Base-by-base conservation (phyloP, 2,329 filamentous ascomycete genomes). In the Ophiostoma tasmaniense region DNA sequence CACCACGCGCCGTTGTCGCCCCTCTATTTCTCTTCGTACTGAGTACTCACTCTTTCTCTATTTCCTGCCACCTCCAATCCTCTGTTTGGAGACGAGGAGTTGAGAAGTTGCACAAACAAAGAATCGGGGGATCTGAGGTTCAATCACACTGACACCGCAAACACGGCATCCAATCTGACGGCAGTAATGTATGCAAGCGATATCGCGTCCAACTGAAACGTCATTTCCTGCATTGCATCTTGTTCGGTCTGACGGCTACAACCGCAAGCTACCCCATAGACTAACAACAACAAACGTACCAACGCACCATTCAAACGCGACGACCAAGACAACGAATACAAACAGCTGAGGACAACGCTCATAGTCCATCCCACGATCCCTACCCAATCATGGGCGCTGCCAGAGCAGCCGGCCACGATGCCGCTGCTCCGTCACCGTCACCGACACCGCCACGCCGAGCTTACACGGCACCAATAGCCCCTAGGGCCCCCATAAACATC, bases 321-420 rank as follows among this genome's bases (percentile, higher is more conserved):
- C 55, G 55, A 7, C 13, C 55, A 61, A 30, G 13, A 61, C 55
- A 61, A 61, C 55, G 13, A 61, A 11, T 13, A 25, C 55, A 13
- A n/a, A 22, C n/a, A 25, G 13, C 22, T 55, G 1, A 55, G 11
- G n/a, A 55, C 50, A 10, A 55, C 22, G 17, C 11, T 25, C 10
- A 25, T 10, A 10, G 25, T 55, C 25, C 3, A 39, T 35, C 61
- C 35, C 62, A 42, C 35, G n/a, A 33, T 10, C 62, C 22, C 35
- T 50, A 52, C 33, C 65, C 55, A 52, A 68, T 39, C 37, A 70
- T 68, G 66, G 69, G 55, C 64, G 64, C 35, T 28, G 64, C 66
- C 68, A 69, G 68, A 67, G 65, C 68, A 66, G 68, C 70, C 42
- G 66, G 68, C 64, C 69, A 52, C 30, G 68, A 71, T 55, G 39